Evolutionary conservation across 2,329 filamentous ascomycete genomes (phyloP), one percentile per base, ranked within the genome.

Genomic region (Sclerotinia nivalis): DNA sequence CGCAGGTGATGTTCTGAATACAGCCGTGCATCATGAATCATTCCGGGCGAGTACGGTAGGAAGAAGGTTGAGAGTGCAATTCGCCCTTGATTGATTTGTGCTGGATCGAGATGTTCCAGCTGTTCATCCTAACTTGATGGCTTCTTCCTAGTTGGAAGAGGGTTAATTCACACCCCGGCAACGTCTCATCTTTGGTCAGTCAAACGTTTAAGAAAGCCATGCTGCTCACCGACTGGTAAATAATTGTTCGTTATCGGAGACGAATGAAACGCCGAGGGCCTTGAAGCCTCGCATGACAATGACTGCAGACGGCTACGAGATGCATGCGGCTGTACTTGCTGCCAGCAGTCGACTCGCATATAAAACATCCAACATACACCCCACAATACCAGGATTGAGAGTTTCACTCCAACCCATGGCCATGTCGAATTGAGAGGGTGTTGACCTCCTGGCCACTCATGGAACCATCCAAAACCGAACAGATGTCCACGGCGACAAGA

Each of bases 301-400:
- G 50, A 7, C n/a, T 56, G 62, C 47, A 34, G 45, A 47, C 18
- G 40, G n/a, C 47, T 22, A 49, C 40, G 62, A 13, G 31, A 62
- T 34, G 28, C 47, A n/a, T 55, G 28, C 54, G 34, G 54, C 56
- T 66, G 49, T 40, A 43, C 28, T 50, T 59, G 50, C 22, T 70
- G 62, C 69, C 54, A 70, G 45, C 25, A 22, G 22, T 60, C 20
- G 8, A 49, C 31, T 68, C 68, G 69, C 60, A 75, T 73, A 68
- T 71, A 71, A 61, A 75, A 75, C 73, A 74, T 76, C 75, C 74
- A 75, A 55, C 73, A 76, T 15, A 75, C 72, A 28, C 73, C 75
- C 73, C 74, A 76, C 37, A 76, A 64, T 28, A 75, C 72, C 52
- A 75, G 55, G 45, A 76, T 62, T n/a, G 74, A 74, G 37, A 74